Conservation (phyloP, 768 basidiomycete genomes). For the Pisolithus sp. region DNA sequence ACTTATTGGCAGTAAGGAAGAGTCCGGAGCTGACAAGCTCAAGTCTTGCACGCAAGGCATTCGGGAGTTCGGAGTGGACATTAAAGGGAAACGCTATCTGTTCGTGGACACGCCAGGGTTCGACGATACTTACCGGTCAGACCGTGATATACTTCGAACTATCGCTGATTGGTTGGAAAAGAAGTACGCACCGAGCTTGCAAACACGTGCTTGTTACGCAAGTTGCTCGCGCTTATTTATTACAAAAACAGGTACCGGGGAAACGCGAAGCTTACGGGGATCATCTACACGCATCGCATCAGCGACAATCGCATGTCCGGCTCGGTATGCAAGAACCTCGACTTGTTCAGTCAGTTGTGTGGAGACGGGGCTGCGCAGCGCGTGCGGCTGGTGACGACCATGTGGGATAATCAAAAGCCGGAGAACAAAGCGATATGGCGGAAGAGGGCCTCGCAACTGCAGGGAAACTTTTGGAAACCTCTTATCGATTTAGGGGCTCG, state of each 20-base stretch:
- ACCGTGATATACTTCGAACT: not conserved
- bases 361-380: slow-evolving; percentile 25
- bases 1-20: not conserved
- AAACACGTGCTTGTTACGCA: no score
- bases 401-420: not conserved
- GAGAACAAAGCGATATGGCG: slow-evolving; percentile 5
- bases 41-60: slow-evolving; percentile 4
- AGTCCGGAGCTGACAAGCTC: not conserved
- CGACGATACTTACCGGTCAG: not conserved
- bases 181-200: not conserved
- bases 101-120: slow-evolving; percentile 16
- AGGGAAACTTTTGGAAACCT: slow-evolving; percentile 16
- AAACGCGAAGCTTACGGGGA: slow-evolving; percentile 20
- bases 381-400: slow-evolving; percentile 25
- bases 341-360: slow-evolving; percentile 30
- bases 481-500: not conserved
- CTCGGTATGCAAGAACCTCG: slow-evolving; percentile 23
- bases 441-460: slow-evolving; percentile 21
- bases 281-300: slow-evolving; percentile 32
- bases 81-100: slow-evolving; percentile 8
- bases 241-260: not conserved
- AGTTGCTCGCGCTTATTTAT: no score
- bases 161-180: slow-evolving; percentile 1
- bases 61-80: slow-evolving; percentile 11
- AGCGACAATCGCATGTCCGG: slow-evolving; percentile 30